A percentile compares a stretch with the other conserved stretches of the same genome.
Evolutionary conservation across 169 alveolate genomes (phyloP).

Genomic region (Babesia sp.): DNA sequence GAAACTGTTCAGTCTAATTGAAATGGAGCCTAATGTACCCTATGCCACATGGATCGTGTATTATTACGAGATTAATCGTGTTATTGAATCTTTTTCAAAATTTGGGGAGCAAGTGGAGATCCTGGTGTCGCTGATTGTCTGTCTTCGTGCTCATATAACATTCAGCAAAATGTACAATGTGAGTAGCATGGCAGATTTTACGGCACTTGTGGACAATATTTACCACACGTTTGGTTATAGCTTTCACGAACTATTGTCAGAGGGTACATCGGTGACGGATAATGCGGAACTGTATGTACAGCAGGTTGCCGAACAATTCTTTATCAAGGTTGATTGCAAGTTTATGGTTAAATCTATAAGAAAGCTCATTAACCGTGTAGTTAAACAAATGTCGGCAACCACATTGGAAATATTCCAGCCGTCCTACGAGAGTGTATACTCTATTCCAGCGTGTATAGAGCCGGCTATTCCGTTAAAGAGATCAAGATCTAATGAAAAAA

Average conservation of each 20-base stretch:
- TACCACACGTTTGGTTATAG: conserved; percentile 15
- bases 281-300: neutral
- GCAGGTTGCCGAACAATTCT: neutral
- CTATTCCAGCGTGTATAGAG: conserved; percentile 62
- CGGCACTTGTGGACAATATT: neutral
- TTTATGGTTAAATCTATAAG: conserved; percentile 3
- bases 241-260: conserved; percentile 17
- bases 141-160: conserved; percentile 16
- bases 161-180: neutral
- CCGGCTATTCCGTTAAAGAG: conserved; percentile 55
- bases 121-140: conserved; percentile 39
- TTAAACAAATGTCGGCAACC: conserved; percentile 27
- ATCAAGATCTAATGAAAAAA: conserved; percentile 4
- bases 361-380: conserved; percentile 35
- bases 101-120: conserved; percentile 35
- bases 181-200: neutral
- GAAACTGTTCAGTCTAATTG: conserved; percentile 61
- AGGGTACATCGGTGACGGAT: neutral
- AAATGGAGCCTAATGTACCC: conserved; percentile 85
- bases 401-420: conserved; percentile 37
- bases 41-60: conserved; percentile 89
- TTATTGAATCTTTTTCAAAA: conserved; percentile 30
- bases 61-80: conserved; percentile 82
- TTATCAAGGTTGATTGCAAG: conserved; percentile 1
- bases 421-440: conserved; percentile 43